Percentiles rank a stretch among this genome's conserved stretches.
These are phyloP conservation scores for Pichia paraexigua DNA, from an alignment of 805 yeast genomes.

Conservation along the genomic window DNA sequence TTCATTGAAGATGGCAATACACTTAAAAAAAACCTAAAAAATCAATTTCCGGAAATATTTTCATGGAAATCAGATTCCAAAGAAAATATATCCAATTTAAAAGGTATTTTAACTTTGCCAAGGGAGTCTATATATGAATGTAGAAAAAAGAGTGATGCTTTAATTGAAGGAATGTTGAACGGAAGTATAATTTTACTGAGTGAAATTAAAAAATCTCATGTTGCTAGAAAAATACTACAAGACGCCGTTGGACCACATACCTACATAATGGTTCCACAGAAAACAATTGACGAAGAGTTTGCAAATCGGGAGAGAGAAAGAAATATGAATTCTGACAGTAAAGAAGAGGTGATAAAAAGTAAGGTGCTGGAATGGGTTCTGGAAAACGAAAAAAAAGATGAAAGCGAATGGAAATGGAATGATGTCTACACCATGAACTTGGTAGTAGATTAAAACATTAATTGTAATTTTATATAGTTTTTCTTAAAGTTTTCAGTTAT, in stretches of 20 bases:
- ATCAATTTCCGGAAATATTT: neutral
- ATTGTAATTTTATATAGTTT: neutral
- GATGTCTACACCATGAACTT: neutral
- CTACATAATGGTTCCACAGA: neutral
- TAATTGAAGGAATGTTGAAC: constrained; percentile 5
- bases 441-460: neutral
- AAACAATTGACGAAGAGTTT: neutral
- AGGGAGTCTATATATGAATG: constrained; percentile 6
- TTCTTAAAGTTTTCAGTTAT: neutral
- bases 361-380: neutral
- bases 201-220: neutral
- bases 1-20: constrained; percentile 1
- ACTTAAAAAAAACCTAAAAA: neutral
- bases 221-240: neutral
- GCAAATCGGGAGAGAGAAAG: neutral
- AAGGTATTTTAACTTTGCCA: constrained; percentile 6
- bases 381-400: neutral
- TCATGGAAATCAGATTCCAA: neutral
- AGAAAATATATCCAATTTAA: neutral
- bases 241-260: neutral
- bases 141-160: constrained; percentile 6
- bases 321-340: neutral
- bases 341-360: neutral
- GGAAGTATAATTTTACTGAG: neutral
- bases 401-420: neutral